These are phyloP conservation scores for Favolaschia claudopus DNA, from an alignment of 768 basidiomycete species.

Conservation along the genomic window DNA sequence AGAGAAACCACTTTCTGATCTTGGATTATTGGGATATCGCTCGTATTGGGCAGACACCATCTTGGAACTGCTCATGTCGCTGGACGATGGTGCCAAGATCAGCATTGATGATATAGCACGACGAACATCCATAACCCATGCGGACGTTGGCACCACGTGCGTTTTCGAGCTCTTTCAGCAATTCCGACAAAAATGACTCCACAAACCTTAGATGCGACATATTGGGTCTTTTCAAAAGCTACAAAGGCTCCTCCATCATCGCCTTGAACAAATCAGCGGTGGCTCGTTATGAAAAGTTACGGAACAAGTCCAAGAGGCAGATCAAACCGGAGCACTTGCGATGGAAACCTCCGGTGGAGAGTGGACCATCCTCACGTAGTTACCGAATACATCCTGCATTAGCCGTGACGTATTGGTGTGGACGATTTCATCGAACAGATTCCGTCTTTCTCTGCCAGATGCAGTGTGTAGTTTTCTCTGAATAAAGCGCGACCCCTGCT, in stretches of 20 bases:
- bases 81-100: conserved; percentile 79
- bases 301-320: conserved; percentile 76
- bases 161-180: too few species aligned
- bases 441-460: conserved; percentile 78
- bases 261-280: conserved; percentile 90
- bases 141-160: conserved; percentile 98
- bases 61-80: conserved; percentile 83
- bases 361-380: conserved; percentile 70
- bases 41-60: conserved; percentile 99
- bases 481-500: conserved; percentile 98
- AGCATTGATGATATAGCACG: conserved; percentile 98
- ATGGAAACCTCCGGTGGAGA: conserved; percentile 97
- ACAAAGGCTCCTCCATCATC: conserved; percentile 94
- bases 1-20: conserved; percentile 95
- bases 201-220: conserved; percentile 78
- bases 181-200: too few species aligned
- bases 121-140: conserved; percentile 92
- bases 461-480: conserved; percentile 86
- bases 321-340: conserved; percentile 82
- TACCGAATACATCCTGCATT: conserved; percentile 94
- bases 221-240: conserved; percentile 93
- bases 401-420: conserved; percentile 77
- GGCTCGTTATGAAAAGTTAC: conserved; percentile 88
- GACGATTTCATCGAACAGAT: conserved; percentile 87
- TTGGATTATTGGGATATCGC: conserved; percentile 91